Conservation (phyloP, 768 basidiomycete genomes). For the Trametes cingulata region DNA sequence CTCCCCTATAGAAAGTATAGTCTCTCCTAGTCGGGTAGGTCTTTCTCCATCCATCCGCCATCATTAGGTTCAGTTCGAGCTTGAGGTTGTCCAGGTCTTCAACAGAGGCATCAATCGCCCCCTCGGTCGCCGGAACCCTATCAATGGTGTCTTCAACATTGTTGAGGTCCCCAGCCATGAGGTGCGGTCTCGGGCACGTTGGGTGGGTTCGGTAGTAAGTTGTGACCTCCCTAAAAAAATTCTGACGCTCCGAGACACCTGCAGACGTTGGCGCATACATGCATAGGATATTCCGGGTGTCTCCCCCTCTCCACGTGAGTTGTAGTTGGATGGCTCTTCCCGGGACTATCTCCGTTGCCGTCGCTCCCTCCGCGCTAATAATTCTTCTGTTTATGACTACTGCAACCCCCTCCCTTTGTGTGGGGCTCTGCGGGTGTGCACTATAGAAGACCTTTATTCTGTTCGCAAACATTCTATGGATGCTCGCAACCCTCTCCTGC, state of each 20-base stretch:
- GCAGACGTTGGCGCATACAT: background rate
- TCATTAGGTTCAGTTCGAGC: background rate
- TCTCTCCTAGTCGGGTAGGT: background rate
- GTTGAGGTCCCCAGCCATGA: too few relatives aligned
- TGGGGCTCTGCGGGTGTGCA: too few relatives aligned
- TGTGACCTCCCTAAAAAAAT: background rate
- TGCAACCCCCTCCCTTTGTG: too few relatives aligned
- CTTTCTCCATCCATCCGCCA: background rate
- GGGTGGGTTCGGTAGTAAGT: too few relatives aligned
- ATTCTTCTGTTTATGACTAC: constrained; percentile 1
- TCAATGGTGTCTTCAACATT: background rate
- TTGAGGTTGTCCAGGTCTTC: background rate
- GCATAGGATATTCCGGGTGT: background rate
- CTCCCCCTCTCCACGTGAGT: background rate
- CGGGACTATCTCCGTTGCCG: background rate
- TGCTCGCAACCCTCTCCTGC: too few relatives aligned
- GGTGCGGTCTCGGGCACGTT: too few relatives aligned
- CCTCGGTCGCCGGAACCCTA: background rate
- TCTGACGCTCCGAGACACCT: background rate
- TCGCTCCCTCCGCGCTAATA: background rate
- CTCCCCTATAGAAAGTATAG: constrained; percentile 1
- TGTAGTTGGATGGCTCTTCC: background rate
- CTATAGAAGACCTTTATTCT: too few relatives aligned
- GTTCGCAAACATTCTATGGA: too few relatives aligned
- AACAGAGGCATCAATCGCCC: background rate